Percentiles rank a stretch among this genome's conserved stretches.
phyloP scores from a whole-genome alignment of 805 yeast species.

The Lipomyces anomalus region DNA sequence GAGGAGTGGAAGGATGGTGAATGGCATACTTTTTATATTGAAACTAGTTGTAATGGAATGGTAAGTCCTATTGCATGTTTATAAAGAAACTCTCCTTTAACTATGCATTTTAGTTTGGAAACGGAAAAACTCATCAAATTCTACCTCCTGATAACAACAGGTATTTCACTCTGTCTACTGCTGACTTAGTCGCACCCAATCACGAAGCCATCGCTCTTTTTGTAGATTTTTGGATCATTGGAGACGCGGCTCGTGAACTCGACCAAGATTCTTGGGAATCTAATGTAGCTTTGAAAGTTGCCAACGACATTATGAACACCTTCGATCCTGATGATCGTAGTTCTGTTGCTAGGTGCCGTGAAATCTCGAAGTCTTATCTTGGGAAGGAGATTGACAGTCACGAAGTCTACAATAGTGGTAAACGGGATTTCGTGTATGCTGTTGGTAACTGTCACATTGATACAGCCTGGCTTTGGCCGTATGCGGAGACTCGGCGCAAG shows the following conservation, averaged over 20 bases:
- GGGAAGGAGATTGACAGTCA: conserved; percentile 63
- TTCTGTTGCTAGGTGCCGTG: conserved; percentile 57
- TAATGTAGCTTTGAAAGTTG: conserved; percentile 71
- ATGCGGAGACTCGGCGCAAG: conserved; percentile 89
- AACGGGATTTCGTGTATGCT: conserved; percentile 60
- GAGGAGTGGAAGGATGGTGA: conserved; percentile 44
- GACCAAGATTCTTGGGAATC: conserved; percentile 73
- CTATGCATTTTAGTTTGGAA: too few species aligned
- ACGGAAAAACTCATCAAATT: conserved; percentile 50
- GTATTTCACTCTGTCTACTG: conserved; percentile 58
- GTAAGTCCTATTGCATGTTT: too few species aligned
- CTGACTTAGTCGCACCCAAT: conserved; percentile 79
- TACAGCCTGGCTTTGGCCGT: conserved; percentile 99
- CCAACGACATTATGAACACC: conserved; percentile 73
- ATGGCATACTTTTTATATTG: conserved; percentile 69
- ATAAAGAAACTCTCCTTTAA: too few species aligned
- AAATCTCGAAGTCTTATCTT: conserved; percentile 55
- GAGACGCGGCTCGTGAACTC: conserved; percentile 88
- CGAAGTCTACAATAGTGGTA: conserved; percentile 45
- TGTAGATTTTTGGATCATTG: conserved; percentile 79
- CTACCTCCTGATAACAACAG: conserved; percentile 68
- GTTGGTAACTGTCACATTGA: conserved; percentile 97
- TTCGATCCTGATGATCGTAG: conserved; percentile 67
- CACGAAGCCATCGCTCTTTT: conserved; percentile 68
- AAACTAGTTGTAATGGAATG: conserved; percentile 92